These are phyloP conservation scores for Calonectria multiphialidica DNA, from an alignment of 2,329 filamentous ascomycete genomes.

Conservation along the genomic window DNA sequence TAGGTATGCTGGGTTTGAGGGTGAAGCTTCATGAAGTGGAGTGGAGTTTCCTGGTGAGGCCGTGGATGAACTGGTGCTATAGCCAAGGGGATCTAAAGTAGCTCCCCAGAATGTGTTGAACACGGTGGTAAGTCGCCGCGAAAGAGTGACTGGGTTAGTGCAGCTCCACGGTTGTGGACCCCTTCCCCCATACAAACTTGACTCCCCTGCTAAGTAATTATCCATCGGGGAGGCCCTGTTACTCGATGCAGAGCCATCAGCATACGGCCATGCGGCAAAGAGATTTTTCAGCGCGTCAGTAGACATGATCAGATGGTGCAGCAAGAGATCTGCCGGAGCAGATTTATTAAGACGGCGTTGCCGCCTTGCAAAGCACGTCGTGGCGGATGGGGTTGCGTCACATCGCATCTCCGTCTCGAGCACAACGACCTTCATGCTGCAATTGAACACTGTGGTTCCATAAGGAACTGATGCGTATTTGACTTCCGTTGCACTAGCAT, in stretches of 20 bases:
- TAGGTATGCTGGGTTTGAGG: not conserved
- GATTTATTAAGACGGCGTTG: conserved; percentile 6
- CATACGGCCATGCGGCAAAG: not conserved
- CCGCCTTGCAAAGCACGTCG: not conserved
- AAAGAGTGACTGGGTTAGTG: not conserved
- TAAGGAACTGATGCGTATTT: not conserved
- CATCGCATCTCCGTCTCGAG: not conserved
- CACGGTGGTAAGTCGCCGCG: conserved; percentile 13
- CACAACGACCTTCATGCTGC: not conserved
- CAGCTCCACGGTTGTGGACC: not conserved
- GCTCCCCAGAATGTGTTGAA: conserved; percentile 26
- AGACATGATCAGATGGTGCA: not conserved
- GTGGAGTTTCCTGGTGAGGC: not conserved
- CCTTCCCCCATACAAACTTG: not conserved
- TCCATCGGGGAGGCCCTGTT: conserved; percentile 6
- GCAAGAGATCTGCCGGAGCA: not conserved
- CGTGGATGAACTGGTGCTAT: not conserved
- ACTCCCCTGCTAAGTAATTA: conserved; percentile 13
- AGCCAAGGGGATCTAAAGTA: not conserved
- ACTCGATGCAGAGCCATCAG: not conserved
- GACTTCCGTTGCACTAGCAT: not conserved
- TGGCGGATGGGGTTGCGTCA: not conserved
- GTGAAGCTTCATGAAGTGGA: not conserved
- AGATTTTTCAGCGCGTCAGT: not conserved
- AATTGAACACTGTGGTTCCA: not conserved